Conservation (phyloP, 768 basidiomycete genomes). For the Phaffia tasmanica region DNA sequence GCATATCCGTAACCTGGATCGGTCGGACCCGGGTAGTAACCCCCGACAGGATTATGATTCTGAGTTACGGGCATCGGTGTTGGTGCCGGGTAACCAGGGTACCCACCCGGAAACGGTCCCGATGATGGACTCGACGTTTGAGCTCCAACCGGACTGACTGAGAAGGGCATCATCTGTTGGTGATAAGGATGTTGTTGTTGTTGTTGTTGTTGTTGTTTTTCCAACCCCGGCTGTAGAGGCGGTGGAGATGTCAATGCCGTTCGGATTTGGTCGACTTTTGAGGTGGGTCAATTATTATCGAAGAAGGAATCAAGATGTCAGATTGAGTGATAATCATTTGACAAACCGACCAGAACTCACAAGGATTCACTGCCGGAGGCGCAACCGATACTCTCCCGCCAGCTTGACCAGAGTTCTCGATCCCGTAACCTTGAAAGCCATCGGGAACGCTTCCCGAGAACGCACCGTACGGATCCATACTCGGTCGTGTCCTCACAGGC, state of each 20-base stretch:
- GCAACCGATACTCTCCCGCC: neutral
- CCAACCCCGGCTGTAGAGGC: neutral
- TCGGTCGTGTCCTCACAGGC: slow-evolving; percentile 39
- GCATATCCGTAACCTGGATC: too few species aligned
- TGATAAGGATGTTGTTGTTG: slow-evolving; percentile 8
- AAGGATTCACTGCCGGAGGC: neutral
- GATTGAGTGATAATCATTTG: neutral
- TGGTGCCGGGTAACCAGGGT: too few species aligned
- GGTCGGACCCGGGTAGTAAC: too few species aligned
- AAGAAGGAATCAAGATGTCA: neutral
- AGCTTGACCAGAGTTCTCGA: slow-evolving; percentile 43
- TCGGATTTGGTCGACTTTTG: slow-evolving; percentile 9
- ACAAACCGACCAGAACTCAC: neutral
- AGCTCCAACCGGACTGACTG: too few species aligned
- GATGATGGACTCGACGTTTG: too few species aligned
- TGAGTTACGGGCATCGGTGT: too few species aligned
- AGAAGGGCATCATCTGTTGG: neutral
- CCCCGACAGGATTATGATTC: too few species aligned
- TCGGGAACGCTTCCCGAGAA: slow-evolving; percentile 77
- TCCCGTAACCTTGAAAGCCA: slow-evolving; percentile 66
- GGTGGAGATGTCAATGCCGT: slow-evolving; percentile 5
- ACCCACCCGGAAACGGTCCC: too few species aligned
- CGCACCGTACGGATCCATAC: slow-evolving; percentile 79
- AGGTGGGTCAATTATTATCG: neutral
- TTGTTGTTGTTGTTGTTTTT: slow-evolving; percentile 4